phyloP scores from a whole-genome alignment of 2,329 filamentous ascomycete genomes.

The Diaporthe sp. region DNA sequence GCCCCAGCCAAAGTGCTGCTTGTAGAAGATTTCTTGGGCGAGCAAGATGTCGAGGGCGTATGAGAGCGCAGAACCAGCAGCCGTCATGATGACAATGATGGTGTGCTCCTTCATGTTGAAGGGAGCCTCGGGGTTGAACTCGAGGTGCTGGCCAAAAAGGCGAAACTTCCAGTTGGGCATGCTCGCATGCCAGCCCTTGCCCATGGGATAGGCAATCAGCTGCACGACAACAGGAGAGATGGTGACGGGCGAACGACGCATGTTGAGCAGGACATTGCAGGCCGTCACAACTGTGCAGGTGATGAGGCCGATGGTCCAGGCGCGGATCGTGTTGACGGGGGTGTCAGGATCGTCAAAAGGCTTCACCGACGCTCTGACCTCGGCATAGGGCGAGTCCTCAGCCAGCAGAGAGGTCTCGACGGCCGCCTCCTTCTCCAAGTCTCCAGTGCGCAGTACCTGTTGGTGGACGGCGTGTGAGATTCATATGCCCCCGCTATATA shows the following conservation, averaged over 20 bases:
- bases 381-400: slow-evolving; percentile 70
- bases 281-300: slow-evolving; percentile 71
- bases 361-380: slow-evolving; percentile 60
- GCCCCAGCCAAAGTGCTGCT: slow-evolving; percentile 67
- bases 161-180: slow-evolving; percentile 51
- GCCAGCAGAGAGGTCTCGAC: slow-evolving; percentile 62
- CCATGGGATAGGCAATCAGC: slow-evolving; percentile 66
- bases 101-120: slow-evolving; percentile 65
- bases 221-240: slow-evolving; percentile 70
- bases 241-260: slow-evolving; percentile 64
- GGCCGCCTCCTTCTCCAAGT: slow-evolving; percentile 36
- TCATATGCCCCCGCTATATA: not conserved
- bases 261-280: slow-evolving; percentile 67
- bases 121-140: slow-evolving; percentile 55
- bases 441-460: slow-evolving; percentile 35
- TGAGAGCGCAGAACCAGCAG: slow-evolving; percentile 52
- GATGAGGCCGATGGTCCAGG: slow-evolving; percentile 70
- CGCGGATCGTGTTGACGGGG: slow-evolving; percentile 70
- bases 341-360: slow-evolving; percentile 66
- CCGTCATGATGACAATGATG: slow-evolving; percentile 63
- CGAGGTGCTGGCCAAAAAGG: slow-evolving; percentile 51
- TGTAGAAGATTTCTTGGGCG: slow-evolving; percentile 62
- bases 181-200: slow-evolving; percentile 45
- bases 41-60: slow-evolving; percentile 58
- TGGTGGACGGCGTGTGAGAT: not conserved